phyloP scores from a whole-genome alignment of 164 flowering plant genomes.

The Houttuynia cordata region DNA sequence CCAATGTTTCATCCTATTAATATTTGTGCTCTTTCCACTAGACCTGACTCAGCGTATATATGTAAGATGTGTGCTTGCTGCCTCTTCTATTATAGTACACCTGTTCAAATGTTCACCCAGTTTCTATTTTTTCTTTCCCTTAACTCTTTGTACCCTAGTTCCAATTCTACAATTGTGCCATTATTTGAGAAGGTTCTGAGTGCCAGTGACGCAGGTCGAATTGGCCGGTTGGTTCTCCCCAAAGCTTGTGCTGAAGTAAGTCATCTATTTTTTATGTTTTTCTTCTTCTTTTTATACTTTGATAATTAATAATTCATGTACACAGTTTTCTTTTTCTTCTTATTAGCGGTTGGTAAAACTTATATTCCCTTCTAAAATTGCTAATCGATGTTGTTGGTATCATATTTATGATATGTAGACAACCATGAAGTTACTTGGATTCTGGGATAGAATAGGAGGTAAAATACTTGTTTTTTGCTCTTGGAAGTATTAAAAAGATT shows the following conservation, averaged over 20 bases:
- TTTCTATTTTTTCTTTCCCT: constrained; percentile 16
- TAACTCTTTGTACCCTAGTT: constrained; percentile 34
- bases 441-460: background rate
- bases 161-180: constrained; percentile 82
- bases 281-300: background rate
- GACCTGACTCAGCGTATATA: no score
- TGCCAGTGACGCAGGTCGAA: constrained; percentile 99
- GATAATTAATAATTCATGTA: background rate
- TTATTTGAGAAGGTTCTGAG: constrained; percentile 94
- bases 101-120: background rate
- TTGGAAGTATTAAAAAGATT: no score
- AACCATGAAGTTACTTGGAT: background rate
- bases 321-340: background rate
- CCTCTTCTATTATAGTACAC: no score
- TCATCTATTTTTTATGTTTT: constrained; percentile 1
- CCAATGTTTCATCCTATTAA: no score
- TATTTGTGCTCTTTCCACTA: no score
- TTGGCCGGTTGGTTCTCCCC: constrained; percentile 95
- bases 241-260: constrained; percentile 99
- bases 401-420: background rate
- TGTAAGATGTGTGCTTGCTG: no score
- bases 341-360: background rate
- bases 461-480: background rate
- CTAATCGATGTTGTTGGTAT: no score
- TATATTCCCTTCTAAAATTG: background rate